These are phyloP conservation scores for Gynostemma pentaphyllum DNA, from an alignment of 306 rosid genomes.

Conservation along the genomic window DNA sequence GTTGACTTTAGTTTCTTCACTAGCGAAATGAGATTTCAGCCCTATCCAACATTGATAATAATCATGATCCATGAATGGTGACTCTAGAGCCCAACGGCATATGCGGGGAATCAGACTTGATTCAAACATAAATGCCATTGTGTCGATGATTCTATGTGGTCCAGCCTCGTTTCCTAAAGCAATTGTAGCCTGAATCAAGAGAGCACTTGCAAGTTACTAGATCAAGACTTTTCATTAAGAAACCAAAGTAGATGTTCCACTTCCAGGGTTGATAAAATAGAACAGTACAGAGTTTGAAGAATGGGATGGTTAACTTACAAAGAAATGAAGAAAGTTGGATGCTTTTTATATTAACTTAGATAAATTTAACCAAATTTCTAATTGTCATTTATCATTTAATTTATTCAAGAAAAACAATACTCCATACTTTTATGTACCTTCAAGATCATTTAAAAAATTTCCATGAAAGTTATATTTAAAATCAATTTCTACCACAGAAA, in stretches of 20 bases:
- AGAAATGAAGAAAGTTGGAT: neutral
- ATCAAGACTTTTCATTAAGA: neutral
- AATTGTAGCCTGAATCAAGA: slow-evolving; percentile 48
- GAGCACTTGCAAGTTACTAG: neutral
- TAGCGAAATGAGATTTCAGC: slow-evolving; percentile 55
- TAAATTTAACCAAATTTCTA: neutral
- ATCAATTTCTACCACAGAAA: neutral
- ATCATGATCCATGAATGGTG: slow-evolving; percentile 68
- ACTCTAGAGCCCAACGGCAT: slow-evolving; percentile 59
- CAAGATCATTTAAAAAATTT: neutral
- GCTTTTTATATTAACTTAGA: neutral
- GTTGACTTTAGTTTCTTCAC: neutral
- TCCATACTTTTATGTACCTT: neutral
- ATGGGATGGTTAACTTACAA: neutral
- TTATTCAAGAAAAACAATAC: neutral
- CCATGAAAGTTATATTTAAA: neutral
- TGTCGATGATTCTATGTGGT: slow-evolving; percentile 47
- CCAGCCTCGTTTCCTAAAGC: slow-evolving; percentile 51
- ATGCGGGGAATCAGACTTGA: slow-evolving; percentile 73
- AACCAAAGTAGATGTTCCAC: neutral
- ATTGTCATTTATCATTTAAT: neutral
- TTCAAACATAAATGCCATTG: slow-evolving; percentile 95
- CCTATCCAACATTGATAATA: slow-evolving; percentile 96
- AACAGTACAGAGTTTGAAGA: neutral
- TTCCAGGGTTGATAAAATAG: neutral